A percentile compares a stretch with the other conserved stretches of the same genome.
These are phyloP conservation scores for Candida incommunis DNA, from an alignment of 805 yeast species.

Conservation along the genomic window DNA sequence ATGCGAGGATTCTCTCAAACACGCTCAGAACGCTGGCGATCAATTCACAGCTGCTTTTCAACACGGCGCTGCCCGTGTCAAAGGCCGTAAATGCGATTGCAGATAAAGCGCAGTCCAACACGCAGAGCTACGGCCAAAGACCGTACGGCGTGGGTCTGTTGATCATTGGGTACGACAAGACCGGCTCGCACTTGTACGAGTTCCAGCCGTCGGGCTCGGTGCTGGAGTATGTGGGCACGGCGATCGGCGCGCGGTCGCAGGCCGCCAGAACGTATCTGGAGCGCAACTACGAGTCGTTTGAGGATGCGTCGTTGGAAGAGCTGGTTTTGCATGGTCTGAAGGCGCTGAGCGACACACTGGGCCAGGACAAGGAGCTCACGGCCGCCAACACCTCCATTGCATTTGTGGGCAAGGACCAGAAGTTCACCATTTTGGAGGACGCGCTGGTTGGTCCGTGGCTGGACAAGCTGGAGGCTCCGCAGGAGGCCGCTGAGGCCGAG, in stretches of 20 bases:
- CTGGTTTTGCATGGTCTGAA: conserved; percentile 75
- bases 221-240: conserved; percentile 81
- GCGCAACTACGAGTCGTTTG: conserved; percentile 59
- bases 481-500: conserved; percentile 33
- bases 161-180: conserved; percentile 80
- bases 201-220: conserved; percentile 94
- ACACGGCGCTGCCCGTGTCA: conserved; percentile 71
- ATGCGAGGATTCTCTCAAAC: conserved; percentile 86
- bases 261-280: conserved; percentile 95
- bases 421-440: conserved; percentile 71
- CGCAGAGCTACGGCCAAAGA: conserved; percentile 91
- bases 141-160: conserved; percentile 97
- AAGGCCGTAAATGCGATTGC: conserved; percentile 79
- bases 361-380: conserved; percentile 87
- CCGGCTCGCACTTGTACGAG: conserved; percentile 89
- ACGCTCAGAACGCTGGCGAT: conserved; percentile 84
- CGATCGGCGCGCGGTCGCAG: conserved; percentile 97
- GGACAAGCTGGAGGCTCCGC: conserved; percentile 52
- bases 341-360: conserved; percentile 84
- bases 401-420: conserved; percentile 70
- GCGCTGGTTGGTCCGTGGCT: conserved; percentile 79
- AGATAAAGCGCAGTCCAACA: conserved; percentile 93
- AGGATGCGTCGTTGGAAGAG: conserved; percentile 48
- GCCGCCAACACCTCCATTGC: conserved; percentile 79
- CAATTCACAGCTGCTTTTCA: conserved; percentile 70